These are phyloP conservation scores for Botrytis squamosa DNA, from an alignment of 2,329 filamentous ascomycete species.

Conservation along the genomic window DNA sequence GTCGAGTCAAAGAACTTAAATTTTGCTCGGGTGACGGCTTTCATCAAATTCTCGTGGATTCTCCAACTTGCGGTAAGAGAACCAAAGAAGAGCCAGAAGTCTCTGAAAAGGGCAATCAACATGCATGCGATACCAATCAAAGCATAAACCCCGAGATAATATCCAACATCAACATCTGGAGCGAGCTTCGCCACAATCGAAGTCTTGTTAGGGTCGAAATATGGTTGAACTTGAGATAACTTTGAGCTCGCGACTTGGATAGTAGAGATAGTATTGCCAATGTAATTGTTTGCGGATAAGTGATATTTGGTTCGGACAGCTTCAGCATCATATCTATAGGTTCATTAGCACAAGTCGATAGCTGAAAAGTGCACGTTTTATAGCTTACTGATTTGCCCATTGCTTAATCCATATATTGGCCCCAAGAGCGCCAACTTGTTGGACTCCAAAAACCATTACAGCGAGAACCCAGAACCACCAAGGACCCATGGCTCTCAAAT, in stretches of 20 bases:
- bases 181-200: constrained; percentile 35
- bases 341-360: constrained; percentile 1
- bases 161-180: constrained; percentile 71
- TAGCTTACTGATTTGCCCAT: constrained; percentile 84
- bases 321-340: constrained; percentile 39
- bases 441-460: constrained; percentile 69
- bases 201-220: constrained; percentile 37
- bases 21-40: constrained; percentile 78
- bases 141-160: constrained; percentile 83
- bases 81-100: constrained; percentile 88
- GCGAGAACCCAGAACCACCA: constrained; percentile 94
- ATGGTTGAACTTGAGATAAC: constrained; percentile 36
- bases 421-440: constrained; percentile 82
- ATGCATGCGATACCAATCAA: constrained; percentile 76
- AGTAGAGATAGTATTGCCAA: constrained; percentile 36
- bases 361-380: background rate
- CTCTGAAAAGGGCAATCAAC: constrained; percentile 75
- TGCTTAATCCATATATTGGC: constrained; percentile 93
- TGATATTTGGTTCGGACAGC: constrained; percentile 23
- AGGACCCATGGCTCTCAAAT: constrained; percentile 86
- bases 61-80: constrained; percentile 84
- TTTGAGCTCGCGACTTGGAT: constrained; percentile 31
- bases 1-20: constrained; percentile 99
- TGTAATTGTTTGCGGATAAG: constrained; percentile 30
- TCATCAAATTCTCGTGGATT: constrained; percentile 77